phyloP scores from a whole-genome alignment of 2,329 filamentous ascomycete genomes.

The Aspergillus nomiae region DNA sequence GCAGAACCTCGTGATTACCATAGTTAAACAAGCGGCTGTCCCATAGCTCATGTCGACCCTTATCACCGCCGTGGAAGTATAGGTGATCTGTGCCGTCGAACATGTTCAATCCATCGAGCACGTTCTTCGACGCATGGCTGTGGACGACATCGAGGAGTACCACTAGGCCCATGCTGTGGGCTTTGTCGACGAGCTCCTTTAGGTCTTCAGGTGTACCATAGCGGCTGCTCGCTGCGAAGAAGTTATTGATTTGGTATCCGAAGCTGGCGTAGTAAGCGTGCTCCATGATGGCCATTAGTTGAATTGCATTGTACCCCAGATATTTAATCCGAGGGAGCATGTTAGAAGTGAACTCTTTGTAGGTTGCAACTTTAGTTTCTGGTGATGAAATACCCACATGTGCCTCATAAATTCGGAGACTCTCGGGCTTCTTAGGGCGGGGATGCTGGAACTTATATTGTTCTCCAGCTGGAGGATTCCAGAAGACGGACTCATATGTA shows the following conservation, averaged over 20 bases:
- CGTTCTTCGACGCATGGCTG: constrained; percentile 97
- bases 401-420: constrained; percentile 95
- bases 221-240: constrained; percentile 95
- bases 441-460: constrained; percentile 82
- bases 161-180: constrained; percentile 85
- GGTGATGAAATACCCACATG: constrained; percentile 96
- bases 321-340: constrained; percentile 88
- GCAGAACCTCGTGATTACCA: constrained; percentile 86
- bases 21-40: constrained; percentile 98
- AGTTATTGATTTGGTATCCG: constrained; percentile 97
- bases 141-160: constrained; percentile 95
- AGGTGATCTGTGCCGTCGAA: constrained; percentile 94
- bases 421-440: constrained; percentile 79
- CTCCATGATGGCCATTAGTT: constrained; percentile 99
- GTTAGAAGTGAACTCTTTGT: constrained; percentile 94
- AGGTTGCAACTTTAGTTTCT: constrained; percentile 84
- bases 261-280: constrained; percentile 99
- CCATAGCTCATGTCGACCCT: constrained; percentile 89
- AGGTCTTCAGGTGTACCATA: constrained; percentile 93
- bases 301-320: constrained; percentile 95
- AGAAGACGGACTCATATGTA: constrained; percentile 92
- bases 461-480: constrained; percentile 81
- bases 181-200: constrained; percentile 94
- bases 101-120: constrained; percentile 89
- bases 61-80: constrained; percentile 88